phyloP scores from a whole-genome alignment of 768 basidiomycete species.

The Asterophora lycoperdoides region DNA sequence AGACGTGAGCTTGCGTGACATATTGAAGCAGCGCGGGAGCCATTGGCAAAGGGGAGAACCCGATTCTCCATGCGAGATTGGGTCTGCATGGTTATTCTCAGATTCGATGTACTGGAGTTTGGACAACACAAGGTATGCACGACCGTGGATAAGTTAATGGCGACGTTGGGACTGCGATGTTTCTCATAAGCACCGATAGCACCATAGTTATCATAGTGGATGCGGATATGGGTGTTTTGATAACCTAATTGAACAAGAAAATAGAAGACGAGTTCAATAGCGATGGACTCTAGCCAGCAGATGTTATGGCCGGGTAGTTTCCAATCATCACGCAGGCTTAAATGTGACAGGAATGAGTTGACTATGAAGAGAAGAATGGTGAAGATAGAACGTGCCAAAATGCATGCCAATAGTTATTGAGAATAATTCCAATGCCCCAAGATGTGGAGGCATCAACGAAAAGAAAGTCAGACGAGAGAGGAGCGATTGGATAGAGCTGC shows the following conservation, averaged over 20 bases:
- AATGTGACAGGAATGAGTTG: no score
- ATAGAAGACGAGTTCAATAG: constrained; percentile 19
- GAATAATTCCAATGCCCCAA: constrained; percentile 36
- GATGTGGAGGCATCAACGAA: constrained; percentile 36
- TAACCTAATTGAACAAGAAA: constrained; percentile 13
- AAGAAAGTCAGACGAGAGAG: constrained; percentile 14
- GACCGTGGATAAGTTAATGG: not conserved
- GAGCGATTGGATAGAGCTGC: constrained; percentile 7
- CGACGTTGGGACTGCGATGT: no score
- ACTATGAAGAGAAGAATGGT: no score
- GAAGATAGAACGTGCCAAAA: no score
- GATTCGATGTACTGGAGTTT: not conserved
- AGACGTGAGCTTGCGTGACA: not conserved
- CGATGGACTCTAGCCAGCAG: constrained; percentile 24
- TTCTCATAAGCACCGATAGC: constrained; percentile 4
- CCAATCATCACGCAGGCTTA: constrained; percentile 15
- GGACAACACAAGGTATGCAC: not conserved
- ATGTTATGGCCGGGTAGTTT: constrained; percentile 19
- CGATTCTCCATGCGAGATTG: no score
- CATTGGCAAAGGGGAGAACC: not conserved
- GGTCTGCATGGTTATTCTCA: constrained; percentile 3
- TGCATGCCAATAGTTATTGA: constrained; percentile 25
- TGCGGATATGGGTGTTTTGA: constrained; percentile 4
- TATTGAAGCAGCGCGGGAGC: not conserved
- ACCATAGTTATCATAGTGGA: constrained; percentile 6